A percentile compares a stretch with the other conserved stretches of the same genome.
Conservation (phyloP, 768 basidiomycete genomes). For the Leccinum rimulosum region DNA sequence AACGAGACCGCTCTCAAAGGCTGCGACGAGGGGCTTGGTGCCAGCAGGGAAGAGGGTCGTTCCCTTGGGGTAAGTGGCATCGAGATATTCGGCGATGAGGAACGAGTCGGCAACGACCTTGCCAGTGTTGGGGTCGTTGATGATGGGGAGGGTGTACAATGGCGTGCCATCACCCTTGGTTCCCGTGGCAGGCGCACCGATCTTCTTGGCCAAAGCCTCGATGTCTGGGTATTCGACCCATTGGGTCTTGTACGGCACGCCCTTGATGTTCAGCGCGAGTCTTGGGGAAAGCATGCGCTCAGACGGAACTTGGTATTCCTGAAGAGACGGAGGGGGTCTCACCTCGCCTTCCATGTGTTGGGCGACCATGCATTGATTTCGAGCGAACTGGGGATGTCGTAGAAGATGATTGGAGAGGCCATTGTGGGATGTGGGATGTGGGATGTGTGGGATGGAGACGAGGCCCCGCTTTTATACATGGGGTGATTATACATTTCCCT, state of each 20-base stretch:
- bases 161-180: slow-evolving; percentile 31
- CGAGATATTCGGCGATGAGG: slow-evolving; percentile 46
- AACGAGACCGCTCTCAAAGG: slow-evolving; percentile 31
- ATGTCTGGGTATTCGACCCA: slow-evolving; percentile 48
- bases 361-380: slow-evolving; percentile 38
- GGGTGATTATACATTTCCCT: not conserved
- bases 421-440: slow-evolving; percentile 14
- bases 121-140: slow-evolving; percentile 38
- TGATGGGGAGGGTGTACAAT: slow-evolving; percentile 41
- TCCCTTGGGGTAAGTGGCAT: slow-evolving; percentile 36
- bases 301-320: not conserved
- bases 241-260: slow-evolving; percentile 38
- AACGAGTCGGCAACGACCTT: slow-evolving; percentile 13
- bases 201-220: slow-evolving; percentile 29
- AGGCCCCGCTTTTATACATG: slow-evolving; percentile 7
- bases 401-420: slow-evolving; percentile 36
- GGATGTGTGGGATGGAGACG: not conserved
- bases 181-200: slow-evolving; percentile 34
- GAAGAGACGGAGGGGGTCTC: not conserved
- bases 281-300: slow-evolving; percentile 14
- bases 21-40: slow-evolving; percentile 38
- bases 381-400: slow-evolving; percentile 42
- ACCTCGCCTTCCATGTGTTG: slow-evolving; percentile 48
- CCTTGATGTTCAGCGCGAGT: slow-evolving; percentile 41
- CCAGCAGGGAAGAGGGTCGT: slow-evolving; percentile 41